phyloP scores from a whole-genome alignment of 2,329 filamentous ascomycete species.

The Beauveria pseudobassiana region DNA sequence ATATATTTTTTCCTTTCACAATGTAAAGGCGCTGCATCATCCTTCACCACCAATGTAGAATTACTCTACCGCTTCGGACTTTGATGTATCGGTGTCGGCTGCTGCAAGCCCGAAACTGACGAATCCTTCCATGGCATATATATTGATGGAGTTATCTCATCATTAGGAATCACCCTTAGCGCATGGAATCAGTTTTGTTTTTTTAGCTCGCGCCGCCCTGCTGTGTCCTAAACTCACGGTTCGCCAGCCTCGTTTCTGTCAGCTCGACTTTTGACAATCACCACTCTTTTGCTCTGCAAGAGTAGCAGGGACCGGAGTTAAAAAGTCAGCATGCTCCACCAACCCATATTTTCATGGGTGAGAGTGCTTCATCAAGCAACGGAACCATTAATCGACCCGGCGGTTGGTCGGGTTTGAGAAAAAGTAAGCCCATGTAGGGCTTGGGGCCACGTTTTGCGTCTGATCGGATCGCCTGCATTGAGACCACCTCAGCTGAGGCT shows the following conservation, averaged over 20 bases:
- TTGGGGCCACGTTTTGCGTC: too few species aligned
- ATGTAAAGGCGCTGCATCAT: background rate
- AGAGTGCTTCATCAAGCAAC: too few species aligned
- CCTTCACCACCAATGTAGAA: too few species aligned
- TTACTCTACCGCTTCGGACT: background rate
- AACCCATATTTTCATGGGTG: too few species aligned
- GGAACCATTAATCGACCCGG: too few species aligned
- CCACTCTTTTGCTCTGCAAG: too few species aligned
- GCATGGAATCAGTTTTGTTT: background rate
- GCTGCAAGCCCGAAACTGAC: background rate
- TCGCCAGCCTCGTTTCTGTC: background rate
- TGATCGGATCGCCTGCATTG: too few species aligned
- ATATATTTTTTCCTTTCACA: background rate
- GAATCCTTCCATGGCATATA: background rate
- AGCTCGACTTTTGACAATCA: background rate
- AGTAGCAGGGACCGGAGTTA: too few species aligned
- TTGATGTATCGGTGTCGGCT: background rate
- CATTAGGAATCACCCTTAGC: background rate
- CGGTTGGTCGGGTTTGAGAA: too few species aligned
- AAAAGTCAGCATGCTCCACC: too few species aligned
- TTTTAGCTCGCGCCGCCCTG: background rate
- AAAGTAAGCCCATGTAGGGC: too few species aligned
- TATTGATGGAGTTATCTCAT: background rate
- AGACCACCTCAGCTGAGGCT: background rate
- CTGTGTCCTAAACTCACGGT: background rate